phyloP scores from a whole-genome alignment of 2,329 filamentous ascomycete species.

The Metarhizium humberi region DNA sequence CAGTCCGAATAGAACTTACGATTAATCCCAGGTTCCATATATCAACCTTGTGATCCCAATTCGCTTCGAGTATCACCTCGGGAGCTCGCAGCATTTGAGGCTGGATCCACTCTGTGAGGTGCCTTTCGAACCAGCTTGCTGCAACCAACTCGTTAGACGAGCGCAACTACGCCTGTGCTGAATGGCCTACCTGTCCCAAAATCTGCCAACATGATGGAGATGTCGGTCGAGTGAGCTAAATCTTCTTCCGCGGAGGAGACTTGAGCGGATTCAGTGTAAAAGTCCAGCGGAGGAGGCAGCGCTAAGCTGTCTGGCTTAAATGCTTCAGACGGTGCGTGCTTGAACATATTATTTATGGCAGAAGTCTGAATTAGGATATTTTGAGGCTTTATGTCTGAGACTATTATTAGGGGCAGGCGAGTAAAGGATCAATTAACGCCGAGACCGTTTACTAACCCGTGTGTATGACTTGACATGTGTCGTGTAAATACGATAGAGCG shows the following conservation, averaged over 20 bases:
- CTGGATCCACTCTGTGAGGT: conserved; percentile 18
- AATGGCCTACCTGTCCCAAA: conserved; percentile 12
- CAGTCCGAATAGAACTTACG: not conserved
- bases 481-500: conserved; percentile 12
- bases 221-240: not conserved
- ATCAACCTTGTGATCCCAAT: conserved; percentile 15
- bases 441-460: conserved; percentile 7
- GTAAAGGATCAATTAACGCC: not conserved
- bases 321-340: conserved; percentile 3
- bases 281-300: not conserved
- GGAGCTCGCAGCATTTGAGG: conserved; percentile 15
- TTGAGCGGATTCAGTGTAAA: conserved; percentile 1
- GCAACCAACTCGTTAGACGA: not conserved
- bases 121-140: conserved; percentile 15
- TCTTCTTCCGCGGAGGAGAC: conserved; percentile 10
- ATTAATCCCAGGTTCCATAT: conserved; percentile 15
- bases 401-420: not conserved
- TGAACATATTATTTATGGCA: conserved; percentile 12
- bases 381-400: conserved; percentile 16
- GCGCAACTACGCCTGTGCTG: not conserved
- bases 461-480: conserved; percentile 14
- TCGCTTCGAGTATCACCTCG: conserved; percentile 16
- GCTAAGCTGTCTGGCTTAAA: not conserved
- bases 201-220: conserved; percentile 8
- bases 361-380: conserved; percentile 15